Conservation (phyloP, 805 yeast species). For the Alloascoidea africana region DNA sequence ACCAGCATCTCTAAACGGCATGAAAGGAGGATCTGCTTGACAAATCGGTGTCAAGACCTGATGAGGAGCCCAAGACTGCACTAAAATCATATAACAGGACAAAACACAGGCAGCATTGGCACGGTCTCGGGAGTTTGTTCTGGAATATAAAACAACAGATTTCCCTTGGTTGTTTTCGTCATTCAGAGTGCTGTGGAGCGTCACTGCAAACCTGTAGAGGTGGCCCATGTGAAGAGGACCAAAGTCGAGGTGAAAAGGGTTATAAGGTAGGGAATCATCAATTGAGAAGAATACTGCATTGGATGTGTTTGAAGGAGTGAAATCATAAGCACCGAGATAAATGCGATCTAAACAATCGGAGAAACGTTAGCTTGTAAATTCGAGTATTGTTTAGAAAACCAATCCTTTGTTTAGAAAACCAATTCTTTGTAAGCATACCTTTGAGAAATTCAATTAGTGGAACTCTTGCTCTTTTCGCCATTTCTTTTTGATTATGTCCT, state of each 20-base stretch:
- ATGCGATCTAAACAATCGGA: conserved; percentile 30
- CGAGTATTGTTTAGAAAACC: conserved; percentile 1
- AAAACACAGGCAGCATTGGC: conserved; percentile 91
- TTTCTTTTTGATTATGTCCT: background rate
- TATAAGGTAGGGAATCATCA: conserved; percentile 84
- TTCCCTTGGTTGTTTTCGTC: conserved; percentile 73
- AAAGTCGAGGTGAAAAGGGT: conserved; percentile 90
- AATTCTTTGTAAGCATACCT: conserved; percentile 9
- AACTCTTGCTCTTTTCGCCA: conserved; percentile 6
- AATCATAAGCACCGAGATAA: conserved; percentile 81
- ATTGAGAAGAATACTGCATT: conserved; percentile 78
- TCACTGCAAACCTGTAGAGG: conserved; percentile 88
- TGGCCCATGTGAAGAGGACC: conserved; percentile 94
- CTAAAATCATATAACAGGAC: conserved; percentile 88
- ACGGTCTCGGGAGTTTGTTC: conserved; percentile 65
- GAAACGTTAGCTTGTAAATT: conserved; percentile 4
- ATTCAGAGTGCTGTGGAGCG: conserved; percentile 79
- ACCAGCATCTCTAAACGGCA: conserved; percentile 95
- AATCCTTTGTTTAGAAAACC: background rate
- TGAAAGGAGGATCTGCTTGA: conserved; percentile 85
- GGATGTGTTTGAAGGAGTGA: conserved; percentile 60
- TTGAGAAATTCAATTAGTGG: conserved; percentile 21
- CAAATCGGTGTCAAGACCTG: conserved; percentile 90
- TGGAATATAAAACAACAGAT: conserved; percentile 83
- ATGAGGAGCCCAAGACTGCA: conserved; percentile 97